These are phyloP conservation scores for Fusarium ramigenum DNA, from an alignment of 2,329 filamentous ascomycete species.

Conservation along the genomic window DNA sequence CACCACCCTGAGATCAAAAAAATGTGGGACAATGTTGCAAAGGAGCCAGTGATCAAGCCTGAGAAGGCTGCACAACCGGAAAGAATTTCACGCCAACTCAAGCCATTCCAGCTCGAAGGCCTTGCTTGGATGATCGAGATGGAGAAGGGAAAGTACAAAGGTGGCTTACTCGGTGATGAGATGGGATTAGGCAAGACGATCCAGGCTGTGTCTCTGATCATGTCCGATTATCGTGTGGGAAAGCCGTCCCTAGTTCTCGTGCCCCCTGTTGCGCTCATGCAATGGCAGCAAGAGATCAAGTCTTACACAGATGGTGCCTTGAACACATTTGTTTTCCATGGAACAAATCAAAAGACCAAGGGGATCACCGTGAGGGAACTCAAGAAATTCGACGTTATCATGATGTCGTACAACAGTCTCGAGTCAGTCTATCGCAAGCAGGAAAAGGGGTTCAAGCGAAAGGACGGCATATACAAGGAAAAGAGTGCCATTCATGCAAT, in stretches of 20 bases:
- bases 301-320: slow-evolving; percentile 87
- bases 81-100: slow-evolving; percentile 83
- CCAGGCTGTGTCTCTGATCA: slow-evolving; percentile 95
- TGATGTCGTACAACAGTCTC: slow-evolving; percentile 94
- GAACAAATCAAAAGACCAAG: slow-evolving; percentile 85
- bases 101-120: slow-evolving; percentile 93
- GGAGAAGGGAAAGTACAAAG: slow-evolving; percentile 85
- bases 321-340: slow-evolving; percentile 91
- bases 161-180: slow-evolving; percentile 92
- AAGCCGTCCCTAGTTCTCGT: slow-evolving; percentile 88
- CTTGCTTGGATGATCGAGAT: slow-evolving; percentile 94
- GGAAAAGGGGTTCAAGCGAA: slow-evolving; percentile 86
- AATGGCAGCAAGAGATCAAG: slow-evolving; percentile 87
- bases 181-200: slow-evolving; percentile 99
- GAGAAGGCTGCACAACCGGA: slow-evolving; percentile 62
- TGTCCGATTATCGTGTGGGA: slow-evolving; percentile 93
- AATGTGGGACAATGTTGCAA: slow-evolving; percentile 85
- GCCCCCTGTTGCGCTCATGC: slow-evolving; percentile 93
- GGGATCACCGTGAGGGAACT: slow-evolving; percentile 77
- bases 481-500: slow-evolving; percentile 83
- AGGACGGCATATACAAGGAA: slow-evolving; percentile 83
- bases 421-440: slow-evolving; percentile 95
- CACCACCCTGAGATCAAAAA: slow-evolving; percentile 81
- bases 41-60: slow-evolving; percentile 71
- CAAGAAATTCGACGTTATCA: slow-evolving; percentile 88